Evolutionary conservation across 306 rosid genomes (phyloP).

Genomic region (Prunus mira): DNA sequence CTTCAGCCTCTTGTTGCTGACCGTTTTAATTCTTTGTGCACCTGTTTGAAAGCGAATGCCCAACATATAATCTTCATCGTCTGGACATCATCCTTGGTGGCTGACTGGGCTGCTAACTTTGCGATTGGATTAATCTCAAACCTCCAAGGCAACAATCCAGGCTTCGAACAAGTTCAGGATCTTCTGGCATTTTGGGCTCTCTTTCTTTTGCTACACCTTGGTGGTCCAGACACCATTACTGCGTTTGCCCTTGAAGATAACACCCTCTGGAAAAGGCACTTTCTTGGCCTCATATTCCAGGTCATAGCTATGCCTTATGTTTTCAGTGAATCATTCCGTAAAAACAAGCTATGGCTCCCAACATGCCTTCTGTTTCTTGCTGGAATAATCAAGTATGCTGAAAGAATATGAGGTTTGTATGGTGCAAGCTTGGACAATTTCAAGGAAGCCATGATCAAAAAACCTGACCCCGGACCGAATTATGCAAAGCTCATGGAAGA

Average conservation of each 20-base stretch:
- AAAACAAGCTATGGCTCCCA: no score
- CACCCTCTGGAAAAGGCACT: slow-evolving; percentile 48
- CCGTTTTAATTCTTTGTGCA: slow-evolving; percentile 24
- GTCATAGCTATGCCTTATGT: no score
- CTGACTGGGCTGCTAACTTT: slow-evolving; percentile 39
- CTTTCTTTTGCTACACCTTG: slow-evolving; percentile 47
- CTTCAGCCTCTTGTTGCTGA: slow-evolving; percentile 32
- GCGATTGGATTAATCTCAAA: slow-evolving; percentile 35
- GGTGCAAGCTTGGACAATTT: no score
- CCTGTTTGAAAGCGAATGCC: slow-evolving; percentile 30
- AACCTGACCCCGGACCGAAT: no score
- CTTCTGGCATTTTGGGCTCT: slow-evolving; percentile 50
- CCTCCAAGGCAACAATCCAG: neutral
- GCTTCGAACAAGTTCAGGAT: neutral
- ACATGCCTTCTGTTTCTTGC: no score
- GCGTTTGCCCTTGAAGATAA: slow-evolving; percentile 48
- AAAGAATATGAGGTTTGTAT: no score
- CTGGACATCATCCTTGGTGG: slow-evolving; percentile 39
- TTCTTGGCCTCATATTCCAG: slow-evolving; percentile 16
- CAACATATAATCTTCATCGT: slow-evolving; percentile 8
- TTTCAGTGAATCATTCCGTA: no score
- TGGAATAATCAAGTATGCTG: no score
- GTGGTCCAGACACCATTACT: slow-evolving; percentile 57
- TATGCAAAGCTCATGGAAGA: no score
- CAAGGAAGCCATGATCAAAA: no score